phyloP scores from a whole-genome alignment of 441 rosid genomes.

The Corymbia calophylla region DNA sequence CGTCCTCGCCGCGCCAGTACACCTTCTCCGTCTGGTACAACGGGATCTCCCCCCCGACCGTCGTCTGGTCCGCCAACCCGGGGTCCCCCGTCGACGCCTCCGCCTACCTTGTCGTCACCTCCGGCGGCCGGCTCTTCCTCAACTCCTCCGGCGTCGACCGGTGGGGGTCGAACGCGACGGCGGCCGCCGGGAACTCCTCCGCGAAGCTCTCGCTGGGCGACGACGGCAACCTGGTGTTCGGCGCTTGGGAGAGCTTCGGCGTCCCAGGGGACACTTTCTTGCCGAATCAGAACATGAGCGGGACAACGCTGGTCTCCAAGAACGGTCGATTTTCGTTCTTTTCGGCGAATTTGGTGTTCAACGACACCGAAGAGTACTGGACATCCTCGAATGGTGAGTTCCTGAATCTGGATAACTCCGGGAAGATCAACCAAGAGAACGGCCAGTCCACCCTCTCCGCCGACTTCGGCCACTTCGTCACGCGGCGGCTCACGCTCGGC shows the following conservation, averaged over 20 bases:
- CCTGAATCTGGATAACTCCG: conserved; percentile 2
- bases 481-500: conserved; percentile 36
- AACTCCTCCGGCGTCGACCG: conserved; percentile 16
- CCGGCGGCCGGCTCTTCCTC: conserved; percentile 25
- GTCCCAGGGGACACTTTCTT: conserved; percentile 40
- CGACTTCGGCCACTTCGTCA: conserved; percentile 20
- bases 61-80: conserved; percentile 34
- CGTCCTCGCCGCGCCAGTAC: conserved; percentile 9
- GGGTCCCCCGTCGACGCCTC: background rate
- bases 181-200: conserved; percentile 9
- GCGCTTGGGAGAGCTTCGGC: conserved; percentile 34
- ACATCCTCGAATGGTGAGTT: background rate
- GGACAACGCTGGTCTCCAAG: conserved; percentile 11
- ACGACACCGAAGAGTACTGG: conserved; percentile 20
- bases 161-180: conserved; percentile 1
- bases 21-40: conserved; percentile 49
- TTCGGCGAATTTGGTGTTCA: conserved; percentile 11
- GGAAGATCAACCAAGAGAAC: conserved; percentile 12
- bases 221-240: conserved; percentile 35
- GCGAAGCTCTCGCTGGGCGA: conserved; percentile 16
- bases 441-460: conserved; percentile 9
- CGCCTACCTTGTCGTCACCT: conserved; percentile 20
- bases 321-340: conserved; percentile 34
- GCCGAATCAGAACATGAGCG: conserved; percentile 28
- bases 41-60: conserved; percentile 10